These are phyloP conservation scores for Purshia tridentata DNA, from an alignment of 306 rosid species.

Conservation along the genomic window DNA sequence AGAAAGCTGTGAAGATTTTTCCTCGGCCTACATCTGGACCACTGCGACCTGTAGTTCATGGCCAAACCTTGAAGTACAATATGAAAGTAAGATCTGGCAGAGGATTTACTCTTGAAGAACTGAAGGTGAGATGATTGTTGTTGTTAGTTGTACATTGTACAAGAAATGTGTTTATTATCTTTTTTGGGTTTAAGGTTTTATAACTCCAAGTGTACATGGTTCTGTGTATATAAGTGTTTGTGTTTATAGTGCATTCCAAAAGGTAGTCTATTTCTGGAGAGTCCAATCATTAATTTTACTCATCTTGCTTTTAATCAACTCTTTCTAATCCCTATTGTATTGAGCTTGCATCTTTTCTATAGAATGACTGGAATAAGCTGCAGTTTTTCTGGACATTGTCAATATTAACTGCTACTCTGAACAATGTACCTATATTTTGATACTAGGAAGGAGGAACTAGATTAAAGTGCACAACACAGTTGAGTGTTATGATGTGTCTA, in stretches of 20 bases:
- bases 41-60: conserved; percentile 65
- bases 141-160: no score
- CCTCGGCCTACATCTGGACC: conserved; percentile 67
- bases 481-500: no score
- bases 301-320: not conserved
- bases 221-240: no score
- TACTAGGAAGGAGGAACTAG: no score
- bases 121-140: not conserved
- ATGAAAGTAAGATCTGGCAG: conserved; percentile 70
- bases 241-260: not conserved
- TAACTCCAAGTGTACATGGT: no score
- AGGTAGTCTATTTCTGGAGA: not conserved
- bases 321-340: not conserved
- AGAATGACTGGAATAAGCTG: not conserved
- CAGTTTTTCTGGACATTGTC: not conserved
- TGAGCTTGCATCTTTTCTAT: not conserved
- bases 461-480: no score
- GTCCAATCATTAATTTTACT: not conserved
- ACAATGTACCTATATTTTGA: no score
- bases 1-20: conserved; percentile 65
- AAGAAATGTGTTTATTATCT: no score
- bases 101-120: conserved; percentile 55
- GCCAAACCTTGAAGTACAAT: conserved; percentile 62
- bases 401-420: not conserved
- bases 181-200: no score